Conservation (phyloP, 306 rosid species). For the barrel medic (Medicago truncatula) region DNA sequence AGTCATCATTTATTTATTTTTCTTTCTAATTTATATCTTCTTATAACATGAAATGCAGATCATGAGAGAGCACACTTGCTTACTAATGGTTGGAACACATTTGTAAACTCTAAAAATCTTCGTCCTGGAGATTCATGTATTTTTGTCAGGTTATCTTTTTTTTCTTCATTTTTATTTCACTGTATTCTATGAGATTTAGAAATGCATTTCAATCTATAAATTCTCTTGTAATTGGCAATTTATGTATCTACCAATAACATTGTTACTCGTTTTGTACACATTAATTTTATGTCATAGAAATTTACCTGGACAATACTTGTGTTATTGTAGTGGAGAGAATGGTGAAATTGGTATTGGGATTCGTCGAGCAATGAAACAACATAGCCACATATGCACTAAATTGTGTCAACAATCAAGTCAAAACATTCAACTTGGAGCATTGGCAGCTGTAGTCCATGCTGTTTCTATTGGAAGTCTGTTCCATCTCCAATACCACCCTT, state of each 20-base stretch:
- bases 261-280: background rate
- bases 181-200: too few species aligned
- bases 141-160: slow-evolving; percentile 57
- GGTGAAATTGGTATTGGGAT: slow-evolving; percentile 68
- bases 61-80: slow-evolving; percentile 74
- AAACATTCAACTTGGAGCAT: slow-evolving; percentile 68
- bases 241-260: background rate
- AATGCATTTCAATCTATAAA: background rate
- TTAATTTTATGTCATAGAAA: background rate
- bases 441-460: slow-evolving; percentile 61
- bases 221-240: background rate
- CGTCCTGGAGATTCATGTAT: slow-evolving; percentile 70
- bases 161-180: background rate
- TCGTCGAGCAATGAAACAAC: slow-evolving; percentile 46
- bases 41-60: slow-evolving; percentile 50
- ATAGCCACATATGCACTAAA: slow-evolving; percentile 42
- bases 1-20: too few species aligned
- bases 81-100: slow-evolving; percentile 80
- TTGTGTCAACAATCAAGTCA: slow-evolving; percentile 56
- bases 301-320: background rate
- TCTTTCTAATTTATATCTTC: background rate
- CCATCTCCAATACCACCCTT: slow-evolving; percentile 65
- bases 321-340: slow-evolving; percentile 60
- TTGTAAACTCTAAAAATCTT: slow-evolving; percentile 67
- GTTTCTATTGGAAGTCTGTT: slow-evolving; percentile 55